Conservation (phyloP, 1,139 yeast species). For the Petasospora fabianii region DNA sequence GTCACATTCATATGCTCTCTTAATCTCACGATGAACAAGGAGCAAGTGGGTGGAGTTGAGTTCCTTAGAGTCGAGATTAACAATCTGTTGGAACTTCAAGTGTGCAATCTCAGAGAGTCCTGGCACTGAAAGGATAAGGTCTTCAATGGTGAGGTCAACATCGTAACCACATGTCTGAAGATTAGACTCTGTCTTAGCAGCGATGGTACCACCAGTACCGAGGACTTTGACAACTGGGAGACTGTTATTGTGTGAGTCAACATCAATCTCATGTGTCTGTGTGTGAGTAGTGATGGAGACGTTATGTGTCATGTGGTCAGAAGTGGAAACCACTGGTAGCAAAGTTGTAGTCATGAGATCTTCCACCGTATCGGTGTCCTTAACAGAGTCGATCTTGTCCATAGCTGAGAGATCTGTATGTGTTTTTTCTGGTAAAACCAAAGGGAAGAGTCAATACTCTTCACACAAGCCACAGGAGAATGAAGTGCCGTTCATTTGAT, state of each 20-base stretch:
- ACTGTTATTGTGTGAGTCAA: conserved; percentile 20
- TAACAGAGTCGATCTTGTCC: conserved; percentile 13
- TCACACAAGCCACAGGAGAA: neutral
- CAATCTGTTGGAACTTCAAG: conserved; percentile 60
- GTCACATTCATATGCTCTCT: conserved; percentile 38
- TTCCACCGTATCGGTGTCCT: conserved; percentile 9
- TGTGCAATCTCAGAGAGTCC: conserved; percentile 56
- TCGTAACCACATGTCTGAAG: conserved; percentile 66
- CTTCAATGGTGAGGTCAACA: conserved; percentile 64
- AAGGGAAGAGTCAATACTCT: too few relatives aligned
- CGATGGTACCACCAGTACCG: conserved; percentile 75
- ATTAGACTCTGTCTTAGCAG: conserved; percentile 54
- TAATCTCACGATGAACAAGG: conserved; percentile 40
- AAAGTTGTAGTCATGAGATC: conserved; percentile 3
- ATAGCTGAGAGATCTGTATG: too few relatives aligned
- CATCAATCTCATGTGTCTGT: conserved; percentile 23
- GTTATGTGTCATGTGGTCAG: conserved; percentile 6
- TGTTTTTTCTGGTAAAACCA: too few relatives aligned
- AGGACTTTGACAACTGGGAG: conserved; percentile 49
- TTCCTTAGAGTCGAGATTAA: conserved; percentile 64
- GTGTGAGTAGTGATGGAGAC: conserved; percentile 24
- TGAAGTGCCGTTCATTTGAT: neutral
- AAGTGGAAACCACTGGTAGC: conserved; percentile 1
- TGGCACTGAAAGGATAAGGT: conserved; percentile 54
- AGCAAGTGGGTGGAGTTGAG: conserved; percentile 40